phyloP scores from a whole-genome alignment of 2,329 filamentous ascomycete species.

The Teratosphaeria zuluensis region DNA sequence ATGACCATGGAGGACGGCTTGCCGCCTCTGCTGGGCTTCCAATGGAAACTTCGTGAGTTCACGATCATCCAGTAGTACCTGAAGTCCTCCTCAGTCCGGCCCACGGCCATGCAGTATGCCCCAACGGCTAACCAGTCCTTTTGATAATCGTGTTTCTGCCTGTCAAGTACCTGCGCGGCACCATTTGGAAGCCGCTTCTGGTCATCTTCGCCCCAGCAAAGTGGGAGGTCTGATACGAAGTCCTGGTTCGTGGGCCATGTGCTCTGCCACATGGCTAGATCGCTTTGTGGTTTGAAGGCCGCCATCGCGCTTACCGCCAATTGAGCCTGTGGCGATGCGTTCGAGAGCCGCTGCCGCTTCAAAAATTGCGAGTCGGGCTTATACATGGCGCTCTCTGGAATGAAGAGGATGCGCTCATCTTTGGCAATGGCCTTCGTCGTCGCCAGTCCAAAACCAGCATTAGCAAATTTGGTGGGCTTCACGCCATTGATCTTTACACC shows the following conservation, averaged over 20 bases:
- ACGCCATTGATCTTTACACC: conserved; percentile 62
- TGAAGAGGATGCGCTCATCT: conserved; percentile 52
- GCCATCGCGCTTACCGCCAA: conserved; percentile 43
- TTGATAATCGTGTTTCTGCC: conserved; percentile 22
- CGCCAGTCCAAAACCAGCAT: conserved; percentile 49
- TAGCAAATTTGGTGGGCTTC: conserved; percentile 43
- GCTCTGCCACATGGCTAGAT: conserved; percentile 13
- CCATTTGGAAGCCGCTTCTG: conserved; percentile 31
- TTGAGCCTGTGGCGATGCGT: conserved; percentile 48
- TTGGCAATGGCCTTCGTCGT: conserved; percentile 56
- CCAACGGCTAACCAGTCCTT: conserved; percentile 15
- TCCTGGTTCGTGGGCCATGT: conserved; percentile 53
- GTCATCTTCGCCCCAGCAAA: conserved; percentile 42
- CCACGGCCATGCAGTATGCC: conserved; percentile 2
- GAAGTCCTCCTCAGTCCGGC: conserved; percentile 32
- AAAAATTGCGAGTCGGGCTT: conserved; percentile 50
- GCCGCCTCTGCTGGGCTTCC: conserved; percentile 36
- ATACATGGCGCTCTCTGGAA: conserved; percentile 56
- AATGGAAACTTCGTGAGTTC: conserved; percentile 53
- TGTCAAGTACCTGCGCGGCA: conserved; percentile 21
- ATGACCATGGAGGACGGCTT: conserved; percentile 54
- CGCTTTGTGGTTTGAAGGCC: conserved; percentile 6
- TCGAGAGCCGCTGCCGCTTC: conserved; percentile 20
- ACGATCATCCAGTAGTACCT: conserved; percentile 52
- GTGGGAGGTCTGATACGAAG: conserved; percentile 48